These are phyloP conservation scores for Pythium volutum DNA, from an alignment of 352 stramenopile genomes.

Conservation along the genomic window DNA sequence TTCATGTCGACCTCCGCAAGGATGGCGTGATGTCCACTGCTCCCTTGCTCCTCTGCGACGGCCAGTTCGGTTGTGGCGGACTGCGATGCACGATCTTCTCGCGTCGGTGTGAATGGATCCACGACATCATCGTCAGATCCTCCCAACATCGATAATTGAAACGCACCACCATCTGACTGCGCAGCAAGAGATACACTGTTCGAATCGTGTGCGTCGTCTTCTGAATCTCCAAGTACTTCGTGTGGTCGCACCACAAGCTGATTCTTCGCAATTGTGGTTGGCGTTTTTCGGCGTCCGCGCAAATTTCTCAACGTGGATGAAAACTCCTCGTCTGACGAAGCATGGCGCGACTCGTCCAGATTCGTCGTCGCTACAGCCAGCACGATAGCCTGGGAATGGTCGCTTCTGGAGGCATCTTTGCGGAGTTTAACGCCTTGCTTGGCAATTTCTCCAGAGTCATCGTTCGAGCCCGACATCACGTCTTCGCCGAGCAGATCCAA, in stretches of 20 bases:
- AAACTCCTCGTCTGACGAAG: constrained; percentile 30
- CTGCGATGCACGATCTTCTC: not conserved
- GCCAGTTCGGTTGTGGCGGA: not conserved
- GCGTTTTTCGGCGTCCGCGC: not conserved
- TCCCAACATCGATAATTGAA: not conserved
- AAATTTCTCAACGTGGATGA: constrained; percentile 21
- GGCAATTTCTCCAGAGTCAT: not conserved
- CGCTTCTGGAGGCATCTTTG: not conserved
- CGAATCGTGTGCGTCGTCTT: not conserved
- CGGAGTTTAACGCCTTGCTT: not conserved
- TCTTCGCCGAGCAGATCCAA: not conserved
- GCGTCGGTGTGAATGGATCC: not conserved
- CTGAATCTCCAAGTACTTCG: not conserved
- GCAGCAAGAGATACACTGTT: not conserved
- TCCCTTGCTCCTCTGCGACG: not conserved
- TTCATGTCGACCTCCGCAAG: not conserved
- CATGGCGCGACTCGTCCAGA: not conserved
- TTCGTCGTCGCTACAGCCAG: not conserved
- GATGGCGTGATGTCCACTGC: not conserved
- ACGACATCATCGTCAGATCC: not conserved
- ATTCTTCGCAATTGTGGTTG: not conserved
- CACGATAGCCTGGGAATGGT: not conserved
- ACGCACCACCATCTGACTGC: not conserved
- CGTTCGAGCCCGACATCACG: not conserved
- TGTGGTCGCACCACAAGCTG: not conserved